Percentiles rank a stretch among this genome's conserved stretches.
Evolutionary conservation across 2,329 filamentous ascomycete genomes (phyloP).

Genomic region (Alternaria dauci): DNA sequence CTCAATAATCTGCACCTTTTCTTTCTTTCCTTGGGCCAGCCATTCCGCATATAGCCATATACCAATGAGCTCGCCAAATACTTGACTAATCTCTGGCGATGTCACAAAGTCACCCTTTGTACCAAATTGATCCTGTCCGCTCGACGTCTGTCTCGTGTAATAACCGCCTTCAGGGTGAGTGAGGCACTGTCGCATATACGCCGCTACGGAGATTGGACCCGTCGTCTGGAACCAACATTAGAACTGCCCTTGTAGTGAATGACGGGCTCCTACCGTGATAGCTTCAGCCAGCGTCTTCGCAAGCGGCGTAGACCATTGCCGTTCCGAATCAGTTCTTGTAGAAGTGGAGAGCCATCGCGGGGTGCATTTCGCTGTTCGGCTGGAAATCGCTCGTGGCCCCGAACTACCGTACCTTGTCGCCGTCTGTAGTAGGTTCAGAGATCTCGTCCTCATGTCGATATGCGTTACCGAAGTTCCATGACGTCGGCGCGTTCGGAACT

Average conservation of each 20-base stretch:
- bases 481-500: conserved; percentile 36
- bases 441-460: conserved; percentile 41
- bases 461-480: conserved; percentile 42
- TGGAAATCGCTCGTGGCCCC: conserved; percentile 13
- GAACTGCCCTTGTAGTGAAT: neutral
- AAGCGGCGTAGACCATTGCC: conserved; percentile 90
- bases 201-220: conserved; percentile 87
- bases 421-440: conserved; percentile 37
- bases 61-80: conserved; percentile 93
- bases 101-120: conserved; percentile 94
- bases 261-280: conserved; percentile 71
- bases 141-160: conserved; percentile 77
- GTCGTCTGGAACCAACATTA: conserved; percentile 67
- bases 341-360: conserved; percentile 51
- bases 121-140: conserved; percentile 87
- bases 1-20: conserved; percentile 88
- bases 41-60: conserved; percentile 97
- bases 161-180: conserved; percentile 91
- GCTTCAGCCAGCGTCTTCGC: conserved; percentile 87
- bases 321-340: conserved; percentile 28
- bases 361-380: conserved; percentile 21
- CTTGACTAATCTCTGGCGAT: conserved; percentile 94
- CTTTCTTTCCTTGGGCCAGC: conserved; percentile 82
- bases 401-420: conserved; percentile 29
- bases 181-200: conserved; percentile 98